phyloP scores from a whole-genome alignment of 176 grass and related monocot species.

The Pharus latifolius region DNA sequence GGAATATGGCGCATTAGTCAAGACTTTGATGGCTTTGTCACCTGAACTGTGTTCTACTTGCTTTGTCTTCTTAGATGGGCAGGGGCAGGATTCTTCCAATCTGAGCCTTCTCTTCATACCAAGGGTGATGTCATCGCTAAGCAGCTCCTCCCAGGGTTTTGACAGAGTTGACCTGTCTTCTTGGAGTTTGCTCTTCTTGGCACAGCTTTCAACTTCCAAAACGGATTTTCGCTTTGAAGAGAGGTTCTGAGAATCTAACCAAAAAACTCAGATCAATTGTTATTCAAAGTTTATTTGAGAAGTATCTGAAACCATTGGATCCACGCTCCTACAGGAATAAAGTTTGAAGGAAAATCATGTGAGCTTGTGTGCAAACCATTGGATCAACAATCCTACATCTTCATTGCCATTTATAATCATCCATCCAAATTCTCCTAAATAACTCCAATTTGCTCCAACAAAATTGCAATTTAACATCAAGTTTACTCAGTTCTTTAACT shows the following conservation, averaged over 20 bases:
- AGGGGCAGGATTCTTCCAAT: conserved; percentile 28
- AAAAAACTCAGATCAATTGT: neutral
- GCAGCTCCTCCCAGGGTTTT: neutral
- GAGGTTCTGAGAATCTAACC: neutral
- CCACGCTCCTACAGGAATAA: too few relatives aligned
- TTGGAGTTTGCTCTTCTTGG: conserved; percentile 32
- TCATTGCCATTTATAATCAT: too few relatives aligned
- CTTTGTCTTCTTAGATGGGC: conserved; percentile 40
- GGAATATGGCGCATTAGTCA: neutral
- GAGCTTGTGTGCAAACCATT: too few relatives aligned
- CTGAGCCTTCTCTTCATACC: conserved; percentile 56
- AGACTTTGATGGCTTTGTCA: neutral
- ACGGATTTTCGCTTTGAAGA: conserved; percentile 11
- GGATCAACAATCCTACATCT: too few relatives aligned
- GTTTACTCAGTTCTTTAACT: too few relatives aligned
- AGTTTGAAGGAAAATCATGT: too few relatives aligned
- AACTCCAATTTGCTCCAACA: too few relatives aligned
- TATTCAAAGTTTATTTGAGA: neutral
- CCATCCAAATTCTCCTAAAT: too few relatives aligned
- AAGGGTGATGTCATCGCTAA: conserved; percentile 31
- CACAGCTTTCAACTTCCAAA: neutral
- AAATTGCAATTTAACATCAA: too few relatives aligned
- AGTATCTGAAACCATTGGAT: neutral
- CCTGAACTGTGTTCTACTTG: conserved; percentile 6
- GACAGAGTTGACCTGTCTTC: neutral